Evolutionary conservation across 2,329 filamentous ascomycete species (phyloP), one percentile per base, ranked within the genome.

Genomic region (Ascosphaera apis): DNA sequence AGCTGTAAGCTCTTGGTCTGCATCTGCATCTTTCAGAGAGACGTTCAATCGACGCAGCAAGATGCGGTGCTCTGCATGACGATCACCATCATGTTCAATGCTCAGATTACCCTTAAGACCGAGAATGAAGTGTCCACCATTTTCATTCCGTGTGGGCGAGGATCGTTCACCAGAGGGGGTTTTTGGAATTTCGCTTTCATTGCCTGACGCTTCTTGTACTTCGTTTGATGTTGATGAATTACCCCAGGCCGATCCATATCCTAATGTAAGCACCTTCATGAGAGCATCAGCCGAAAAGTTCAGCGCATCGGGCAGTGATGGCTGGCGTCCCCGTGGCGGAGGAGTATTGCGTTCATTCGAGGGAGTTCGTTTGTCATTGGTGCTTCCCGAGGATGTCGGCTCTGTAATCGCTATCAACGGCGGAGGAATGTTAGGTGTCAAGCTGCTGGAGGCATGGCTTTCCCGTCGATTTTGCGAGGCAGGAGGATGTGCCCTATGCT

Each of bases 221-320:
- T n/a, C n/a, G n/a, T n/a, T n/a, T n/a, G n/a, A n/a, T n/a, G n/a
- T n/a, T 9, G 52, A 48, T 18, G 55, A 51, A 35, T 58, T 47
- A 13, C 56, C 53, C 61, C 61, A 65, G 13, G 53, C 48, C 3
- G 60, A 59, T 12, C 61, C 60, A 47, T 65, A 65, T 6, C 61
- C 61, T 15, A 64, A 47, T 15, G 59, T 64, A 21, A 65, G 48
- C 42, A 62, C 59, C 41, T 62, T 65, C 48, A 63, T 58, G 38
- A 64, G 49, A 2, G 51, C 58, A 6, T 62, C 60, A 3, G 58
- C 51, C 16, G 49, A 53, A 42, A 56, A 55, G 3, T 47, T 41
- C 13, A 47, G 44, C 31, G 46, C 45, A 9, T 54, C 49, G 11
- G 21, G 21, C 11, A 25, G 21, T 31, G 43, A 43, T 3, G 44